These are phyloP conservation scores for Prunus dulcis DNA, from an alignment of 306 rosid species.

Conservation along the genomic window DNA sequence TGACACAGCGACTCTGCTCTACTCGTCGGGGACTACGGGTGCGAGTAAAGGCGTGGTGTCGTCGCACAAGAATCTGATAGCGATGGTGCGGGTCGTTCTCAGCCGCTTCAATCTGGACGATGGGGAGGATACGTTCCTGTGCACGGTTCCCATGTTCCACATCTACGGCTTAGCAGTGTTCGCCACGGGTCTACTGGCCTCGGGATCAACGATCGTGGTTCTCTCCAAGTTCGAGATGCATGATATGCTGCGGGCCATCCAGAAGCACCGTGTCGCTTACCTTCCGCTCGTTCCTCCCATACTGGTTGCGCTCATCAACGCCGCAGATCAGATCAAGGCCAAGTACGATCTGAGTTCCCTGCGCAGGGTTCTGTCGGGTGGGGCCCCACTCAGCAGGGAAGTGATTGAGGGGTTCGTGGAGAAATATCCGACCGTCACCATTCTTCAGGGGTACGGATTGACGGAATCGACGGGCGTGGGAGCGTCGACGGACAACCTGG, in stretches of 20 bases:
- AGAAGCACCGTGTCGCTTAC: conserved; percentile 47
- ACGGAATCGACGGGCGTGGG: conserved; percentile 87
- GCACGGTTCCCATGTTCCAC: conserved; percentile 93
- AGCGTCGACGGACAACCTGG: conserved; percentile 73
- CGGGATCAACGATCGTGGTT: conserved; percentile 66
- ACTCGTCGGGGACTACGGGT: conserved; percentile 91
- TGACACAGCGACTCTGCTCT: conserved; percentile 79
- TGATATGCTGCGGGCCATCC: conserved; percentile 62
- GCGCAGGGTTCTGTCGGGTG: conserved; percentile 58
- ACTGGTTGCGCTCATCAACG: conserved; percentile 62
- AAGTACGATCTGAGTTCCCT: conserved; percentile 68
- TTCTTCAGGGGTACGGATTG: conserved; percentile 83
- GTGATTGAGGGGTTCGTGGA: conserved; percentile 73
- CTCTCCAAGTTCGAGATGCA: conserved; percentile 79
- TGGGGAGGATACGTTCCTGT: conserved; percentile 51
- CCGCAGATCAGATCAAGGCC: conserved; percentile 49
- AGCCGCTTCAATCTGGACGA: conserved; percentile 37
- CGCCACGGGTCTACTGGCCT: conserved; percentile 58
- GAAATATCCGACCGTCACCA: conserved; percentile 50
- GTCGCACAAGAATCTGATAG: conserved; percentile 66
- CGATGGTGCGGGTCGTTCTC: conserved; percentile 53
- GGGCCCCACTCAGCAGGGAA: conserved; percentile 91
- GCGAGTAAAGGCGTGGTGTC: conserved; percentile 89
- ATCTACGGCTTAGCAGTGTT: conserved; percentile 74
- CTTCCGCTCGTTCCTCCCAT: conserved; percentile 91